Base-by-base conservation (phyloP, 140 eudicot genomes). In the Oenanthe javanica region DNA sequence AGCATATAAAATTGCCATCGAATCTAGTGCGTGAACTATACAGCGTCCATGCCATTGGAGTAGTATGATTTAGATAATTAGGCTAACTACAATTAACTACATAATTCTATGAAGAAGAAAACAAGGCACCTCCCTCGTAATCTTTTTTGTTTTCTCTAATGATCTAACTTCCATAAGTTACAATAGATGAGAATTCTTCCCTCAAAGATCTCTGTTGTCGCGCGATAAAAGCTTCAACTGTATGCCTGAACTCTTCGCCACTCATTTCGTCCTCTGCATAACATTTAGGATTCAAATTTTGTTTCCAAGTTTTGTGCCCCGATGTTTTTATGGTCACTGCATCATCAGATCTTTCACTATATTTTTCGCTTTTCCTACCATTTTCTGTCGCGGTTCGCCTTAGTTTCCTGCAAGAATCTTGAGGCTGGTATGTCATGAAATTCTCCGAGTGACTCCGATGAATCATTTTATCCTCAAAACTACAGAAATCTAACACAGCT, bases 211-310 rank as follows among this genome's bases (percentile, higher is more conserved):
- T 86, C 86, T 86, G 91, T 36, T 85, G 89, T 74, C 87, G 84
- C 13, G 87, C 90, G 25, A 89, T 89, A 64, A 86, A 89, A 42
- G 80, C 93, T 82, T 89, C 91, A 69, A 89, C 89, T 42, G 83
- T 83, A 31, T 77, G 77, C 84, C 87, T 79, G 86, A 89, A 89
- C 84, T 89, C 93, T 27, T 89, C 90, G 51, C 83, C 40, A 77
- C 87, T 89, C 87, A 86, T 38, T 12, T 89, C 87, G 8, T 89
- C 90, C 64, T 79, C 86, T 27, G 36, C 66, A 45, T 31, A 55
- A 49, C 21, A 66, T 66, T 31, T 66, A 27, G 45, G 45, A 25
- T 36, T 31, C 4, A 31, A 12, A 19, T 12, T 25, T 27, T 66
- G 72, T 66, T 0, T 7, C 43, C 2, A 7, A 27, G 43, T 31